Conservation (phyloP, 139 green algal species). For the Chlamydomonas sp. region DNA sequence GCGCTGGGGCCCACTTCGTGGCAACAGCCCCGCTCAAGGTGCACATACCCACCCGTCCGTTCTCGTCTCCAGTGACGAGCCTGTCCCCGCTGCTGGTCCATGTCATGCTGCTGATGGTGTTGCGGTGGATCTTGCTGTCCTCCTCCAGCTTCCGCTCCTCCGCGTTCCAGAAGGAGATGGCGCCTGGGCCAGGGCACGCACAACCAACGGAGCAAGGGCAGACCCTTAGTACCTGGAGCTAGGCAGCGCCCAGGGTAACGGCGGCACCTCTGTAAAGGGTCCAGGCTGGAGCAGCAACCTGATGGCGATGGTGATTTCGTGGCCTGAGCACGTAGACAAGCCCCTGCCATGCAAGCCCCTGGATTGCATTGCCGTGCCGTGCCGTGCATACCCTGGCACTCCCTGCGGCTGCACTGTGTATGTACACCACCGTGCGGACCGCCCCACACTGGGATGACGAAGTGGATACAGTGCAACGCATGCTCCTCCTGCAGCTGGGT, state of each 20-base stretch:
- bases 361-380: background rate
- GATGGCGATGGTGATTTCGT: background rate
- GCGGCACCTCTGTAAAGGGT: background rate
- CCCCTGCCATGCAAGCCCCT: background rate
- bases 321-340: background rate
- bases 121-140: slow-evolving; percentile 65
- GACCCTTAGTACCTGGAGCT: background rate
- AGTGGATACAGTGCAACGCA: too few species aligned
- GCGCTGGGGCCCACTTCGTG: background rate
- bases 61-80: slow-evolving; percentile 55
- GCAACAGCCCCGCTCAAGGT: too few species aligned
- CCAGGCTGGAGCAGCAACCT: background rate
- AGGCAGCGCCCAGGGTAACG: background rate
- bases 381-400: background rate
- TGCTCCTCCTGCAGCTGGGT: too few species aligned
- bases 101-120: slow-evolving; percentile 44
- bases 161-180: slow-evolving; percentile 71
- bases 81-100: slow-evolving; percentile 54
- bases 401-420: background rate
- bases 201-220: background rate
- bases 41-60: slow-evolving; percentile 47
- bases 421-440: too few species aligned
- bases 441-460: too few species aligned
- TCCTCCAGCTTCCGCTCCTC: slow-evolving; percentile 59
- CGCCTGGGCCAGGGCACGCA: slow-evolving; percentile 34